These are phyloP conservation scores for Crotalaria pallida DNA, from an alignment of 306 rosid species.

Conservation along the genomic window DNA sequence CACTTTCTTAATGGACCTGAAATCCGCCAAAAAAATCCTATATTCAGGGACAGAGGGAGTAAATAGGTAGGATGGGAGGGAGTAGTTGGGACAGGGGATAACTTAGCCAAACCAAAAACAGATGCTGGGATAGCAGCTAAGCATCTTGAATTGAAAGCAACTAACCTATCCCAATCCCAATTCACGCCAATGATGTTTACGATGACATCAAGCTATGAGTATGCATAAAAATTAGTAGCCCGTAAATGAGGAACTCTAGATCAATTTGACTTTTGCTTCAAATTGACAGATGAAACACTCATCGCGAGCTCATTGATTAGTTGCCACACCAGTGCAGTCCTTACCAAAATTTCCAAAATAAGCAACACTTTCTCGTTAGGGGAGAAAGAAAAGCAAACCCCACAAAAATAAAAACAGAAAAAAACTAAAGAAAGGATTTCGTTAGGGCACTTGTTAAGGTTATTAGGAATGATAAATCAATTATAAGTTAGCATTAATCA, in stretches of 20 bases:
- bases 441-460: too few relatives aligned
- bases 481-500: too few relatives aligned
- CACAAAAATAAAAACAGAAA: background rate
- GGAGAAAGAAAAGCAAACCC: background rate
- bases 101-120: too few relatives aligned
- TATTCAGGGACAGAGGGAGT: too few relatives aligned
- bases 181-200: background rate
- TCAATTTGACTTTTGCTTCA: background rate
- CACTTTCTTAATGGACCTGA: too few relatives aligned
- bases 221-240: background rate
- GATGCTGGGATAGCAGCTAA: background rate
- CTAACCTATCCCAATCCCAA: background rate
- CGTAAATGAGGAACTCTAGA: background rate
- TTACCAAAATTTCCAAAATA: background rate
- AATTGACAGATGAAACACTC: background rate
- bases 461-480: too few relatives aligned
- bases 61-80: too few relatives aligned
- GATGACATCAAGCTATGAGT: background rate
- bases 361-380: background rate
- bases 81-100: too few relatives aligned
- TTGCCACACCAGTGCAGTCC: background rate
- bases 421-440: background rate
- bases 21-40: too few relatives aligned
- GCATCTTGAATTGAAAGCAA: background rate
- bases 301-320: background rate